A percentile compares a stretch with the other conserved stretches of the same genome.
Evolutionary conservation across 345 rosid genomes (phyloP).

Genomic region (Heritiera fomes): DNA sequence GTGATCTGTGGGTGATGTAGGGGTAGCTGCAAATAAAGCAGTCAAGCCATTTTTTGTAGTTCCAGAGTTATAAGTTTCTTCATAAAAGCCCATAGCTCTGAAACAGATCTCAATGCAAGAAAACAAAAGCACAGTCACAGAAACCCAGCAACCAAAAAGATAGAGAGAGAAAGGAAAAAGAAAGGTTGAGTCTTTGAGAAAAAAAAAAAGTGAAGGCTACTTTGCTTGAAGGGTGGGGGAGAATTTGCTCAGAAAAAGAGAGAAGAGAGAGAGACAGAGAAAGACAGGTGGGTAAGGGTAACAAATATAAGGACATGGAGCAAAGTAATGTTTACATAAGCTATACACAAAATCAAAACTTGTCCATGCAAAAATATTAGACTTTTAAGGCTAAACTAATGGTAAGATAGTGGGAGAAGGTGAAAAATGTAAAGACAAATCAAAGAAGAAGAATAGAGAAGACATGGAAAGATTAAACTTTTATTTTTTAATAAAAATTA

Average conservation of each 20-base stretch:
- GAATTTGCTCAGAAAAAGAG: slow-evolving; percentile 30
- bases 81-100: slow-evolving; percentile 34
- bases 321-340: background rate
- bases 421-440: slow-evolving; percentile 9
- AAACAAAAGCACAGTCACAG: slow-evolving; percentile 4
- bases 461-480: background rate
- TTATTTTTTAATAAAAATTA: background rate
- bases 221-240: slow-evolving; percentile 52
- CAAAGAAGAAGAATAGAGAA: background rate
- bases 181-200: slow-evolving; percentile 13
- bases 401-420: slow-evolving; percentile 18
- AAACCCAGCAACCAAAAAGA: slow-evolving; percentile 5
- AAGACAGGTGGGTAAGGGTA: background rate
- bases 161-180: background rate
- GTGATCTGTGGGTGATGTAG: slow-evolving; percentile 26
- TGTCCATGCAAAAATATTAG: background rate
- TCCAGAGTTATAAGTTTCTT: slow-evolving; percentile 23
- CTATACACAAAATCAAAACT: background rate
- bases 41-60: slow-evolving; percentile 24
- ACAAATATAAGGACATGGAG: background rate
- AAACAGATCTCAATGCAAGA: slow-evolving; percentile 46
- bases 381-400: background rate
- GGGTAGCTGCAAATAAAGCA: slow-evolving; percentile 18
- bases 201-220: slow-evolving; percentile 34
- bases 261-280: background rate